phyloP scores from a whole-genome alignment of 2,329 filamentous ascomycete genomes.

The Fusarium dlaminii region DNA sequence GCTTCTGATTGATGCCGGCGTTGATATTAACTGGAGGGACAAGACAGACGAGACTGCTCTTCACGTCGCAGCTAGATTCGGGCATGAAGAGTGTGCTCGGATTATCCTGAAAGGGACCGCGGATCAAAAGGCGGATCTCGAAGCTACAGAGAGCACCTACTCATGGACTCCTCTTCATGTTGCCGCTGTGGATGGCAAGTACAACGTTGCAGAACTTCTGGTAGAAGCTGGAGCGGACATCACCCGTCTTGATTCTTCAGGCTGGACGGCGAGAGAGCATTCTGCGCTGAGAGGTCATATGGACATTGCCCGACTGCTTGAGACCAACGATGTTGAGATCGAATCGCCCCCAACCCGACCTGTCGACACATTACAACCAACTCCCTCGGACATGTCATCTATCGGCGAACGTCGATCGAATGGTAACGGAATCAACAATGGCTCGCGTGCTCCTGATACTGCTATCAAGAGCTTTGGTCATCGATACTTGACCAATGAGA shows the following conservation, averaged over 20 bases:
- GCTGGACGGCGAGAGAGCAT: constrained; percentile 95
- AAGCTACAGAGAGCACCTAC: constrained; percentile 84
- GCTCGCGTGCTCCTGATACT: constrained; percentile 71
- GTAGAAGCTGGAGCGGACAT: constrained; percentile 81
- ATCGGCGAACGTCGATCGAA: constrained; percentile 69
- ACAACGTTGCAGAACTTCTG: constrained; percentile 78
- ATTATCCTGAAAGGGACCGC: constrained; percentile 77
- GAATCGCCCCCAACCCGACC: constrained; percentile 31
- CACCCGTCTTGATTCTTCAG: constrained; percentile 81
- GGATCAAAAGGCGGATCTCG: constrained; percentile 77
- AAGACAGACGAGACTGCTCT: constrained; percentile 89
- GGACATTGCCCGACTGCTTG: constrained; percentile 76
- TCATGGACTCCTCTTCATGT: constrained; percentile 97
- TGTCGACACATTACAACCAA: constrained; percentile 35
- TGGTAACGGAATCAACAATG: constrained; percentile 56
- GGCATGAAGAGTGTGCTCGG: constrained; percentile 81
- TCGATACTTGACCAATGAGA: constrained; percentile 88
- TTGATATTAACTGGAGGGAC: constrained; percentile 94
- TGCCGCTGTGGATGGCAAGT: constrained; percentile 87
- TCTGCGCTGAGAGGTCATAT: constrained; percentile 90
- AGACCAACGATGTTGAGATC: constrained; percentile 56
- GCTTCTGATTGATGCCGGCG: constrained; percentile 86
- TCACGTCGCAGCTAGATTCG: constrained; percentile 90
- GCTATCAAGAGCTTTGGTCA: constrained; percentile 96
- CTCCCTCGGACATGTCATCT: constrained; percentile 62